phyloP scores from a whole-genome alignment of 1,139 yeast species.

The Schwanniomyces etchellsii region DNA sequence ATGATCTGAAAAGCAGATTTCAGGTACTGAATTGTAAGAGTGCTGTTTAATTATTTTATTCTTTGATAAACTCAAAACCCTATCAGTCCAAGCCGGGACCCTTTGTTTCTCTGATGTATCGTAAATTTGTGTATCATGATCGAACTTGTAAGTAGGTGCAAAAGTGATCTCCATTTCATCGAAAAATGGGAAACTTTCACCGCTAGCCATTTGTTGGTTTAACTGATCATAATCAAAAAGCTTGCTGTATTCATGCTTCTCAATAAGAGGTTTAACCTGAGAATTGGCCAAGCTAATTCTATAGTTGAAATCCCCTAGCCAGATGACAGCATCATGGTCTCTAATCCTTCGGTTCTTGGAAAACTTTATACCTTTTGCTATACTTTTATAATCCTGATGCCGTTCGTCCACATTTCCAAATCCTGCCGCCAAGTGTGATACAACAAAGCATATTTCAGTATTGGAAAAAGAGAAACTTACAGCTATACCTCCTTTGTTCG shows the following conservation, averaged over 20 bases:
- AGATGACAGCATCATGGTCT: slow-evolving; percentile 83
- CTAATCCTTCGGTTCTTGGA: slow-evolving; percentile 43
- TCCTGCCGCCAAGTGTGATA: slow-evolving; percentile 92
- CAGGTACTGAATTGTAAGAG: slow-evolving; percentile 57
- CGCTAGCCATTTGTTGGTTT: slow-evolving; percentile 61
- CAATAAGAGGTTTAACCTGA: slow-evolving; percentile 53
- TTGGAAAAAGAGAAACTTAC: slow-evolving; percentile 74
- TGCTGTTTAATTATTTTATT: slow-evolving; percentile 57
- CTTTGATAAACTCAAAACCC: slow-evolving; percentile 47
- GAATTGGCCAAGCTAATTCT: slow-evolving; percentile 68
- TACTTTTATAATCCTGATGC: slow-evolving; percentile 72
- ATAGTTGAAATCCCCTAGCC: slow-evolving; percentile 93
- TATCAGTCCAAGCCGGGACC: slow-evolving; percentile 96
- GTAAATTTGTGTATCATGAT: slow-evolving; percentile 69
- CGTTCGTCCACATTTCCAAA: slow-evolving; percentile 71
- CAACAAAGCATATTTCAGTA: slow-evolving; percentile 71
- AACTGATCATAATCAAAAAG: slow-evolving; percentile 75
- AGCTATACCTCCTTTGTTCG: slow-evolving; percentile 93
- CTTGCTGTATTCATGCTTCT: slow-evolving; percentile 43
- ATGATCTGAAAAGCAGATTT: slow-evolving; percentile 80
- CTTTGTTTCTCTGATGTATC: slow-evolving; percentile 90
- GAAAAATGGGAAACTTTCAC: slow-evolving; percentile 62
- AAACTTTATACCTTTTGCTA: slow-evolving; percentile 53
- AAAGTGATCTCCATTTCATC: slow-evolving; percentile 73
- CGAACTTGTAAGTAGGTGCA: slow-evolving; percentile 90